phyloP scores from a whole-genome alignment of 208 protist genomes.

The Crithidia mellificae region DNA sequence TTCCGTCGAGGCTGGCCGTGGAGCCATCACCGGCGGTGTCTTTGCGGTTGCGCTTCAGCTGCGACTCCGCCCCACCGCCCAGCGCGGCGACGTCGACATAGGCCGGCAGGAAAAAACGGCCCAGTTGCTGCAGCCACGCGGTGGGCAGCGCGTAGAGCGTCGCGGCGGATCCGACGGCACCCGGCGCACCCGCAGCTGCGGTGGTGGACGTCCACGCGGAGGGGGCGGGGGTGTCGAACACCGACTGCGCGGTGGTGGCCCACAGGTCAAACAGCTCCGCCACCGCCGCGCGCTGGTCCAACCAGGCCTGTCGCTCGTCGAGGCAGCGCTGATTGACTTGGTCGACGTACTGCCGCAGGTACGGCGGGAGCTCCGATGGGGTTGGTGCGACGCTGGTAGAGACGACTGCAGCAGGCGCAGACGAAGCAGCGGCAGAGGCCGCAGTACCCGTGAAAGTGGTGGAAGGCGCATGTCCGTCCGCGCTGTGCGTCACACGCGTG shows the following conservation, averaged over 20 bases:
- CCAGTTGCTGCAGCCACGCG: conserved; percentile 62
- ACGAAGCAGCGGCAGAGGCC: conserved; percentile 2
- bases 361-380: conserved; percentile 42
- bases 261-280: conserved; percentile 29
- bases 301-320: conserved; percentile 29
- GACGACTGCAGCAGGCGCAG: neutral
- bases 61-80: conserved; percentile 31
- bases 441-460: neutral
- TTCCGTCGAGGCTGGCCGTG: neutral
- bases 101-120: conserved; percentile 59
- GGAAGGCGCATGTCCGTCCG: neutral
- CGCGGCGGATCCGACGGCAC: too few relatives aligned
- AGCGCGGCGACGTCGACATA: conserved; percentile 42
- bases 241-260: conserved; percentile 30
- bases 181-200: neutral
- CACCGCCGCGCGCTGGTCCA: conserved; percentile 20
- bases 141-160: conserved; percentile 58
- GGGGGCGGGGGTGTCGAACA: conserved; percentile 30
- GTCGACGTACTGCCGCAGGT: conserved; percentile 46
- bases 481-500: neutral
- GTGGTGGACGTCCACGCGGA: conserved; percentile 6
- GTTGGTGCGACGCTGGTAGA: conserved; percentile 19
- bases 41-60: conserved; percentile 36
- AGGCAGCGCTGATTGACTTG: conserved; percentile 38
- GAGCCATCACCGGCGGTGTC: conserved; percentile 1